A percentile compares a stretch with the other conserved stretches of the same genome.
Evolutionary conservation across 345 rosid species (phyloP).

Genomic region (Lumnitzera littorea): DNA sequence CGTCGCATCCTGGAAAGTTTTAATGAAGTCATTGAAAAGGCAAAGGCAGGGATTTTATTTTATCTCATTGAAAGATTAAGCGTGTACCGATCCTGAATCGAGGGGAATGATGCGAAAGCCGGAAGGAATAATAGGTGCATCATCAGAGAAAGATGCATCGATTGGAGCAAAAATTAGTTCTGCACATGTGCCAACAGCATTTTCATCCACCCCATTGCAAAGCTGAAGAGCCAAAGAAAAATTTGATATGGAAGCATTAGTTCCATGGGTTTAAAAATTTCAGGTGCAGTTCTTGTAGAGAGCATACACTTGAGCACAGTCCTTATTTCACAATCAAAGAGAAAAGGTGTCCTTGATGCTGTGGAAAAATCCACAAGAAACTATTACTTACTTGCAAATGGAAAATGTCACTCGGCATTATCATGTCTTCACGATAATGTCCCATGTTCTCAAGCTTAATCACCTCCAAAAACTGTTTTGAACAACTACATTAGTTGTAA

Average conservation of each 20-base stretch:
- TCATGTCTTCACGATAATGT: constrained; percentile 79
- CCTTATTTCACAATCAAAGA: too few species aligned
- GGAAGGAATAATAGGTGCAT: constrained; percentile 90
- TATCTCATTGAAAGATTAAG: neutral
- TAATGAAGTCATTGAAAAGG: neutral
- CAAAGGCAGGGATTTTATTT: too few species aligned
- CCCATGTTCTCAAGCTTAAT: constrained; percentile 80
- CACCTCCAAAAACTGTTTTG: constrained; percentile 78
- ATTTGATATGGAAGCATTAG: too few species aligned
- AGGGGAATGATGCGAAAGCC: constrained; percentile 96
- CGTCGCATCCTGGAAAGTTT: constrained; percentile 48
- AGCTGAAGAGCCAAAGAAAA: constrained; percentile 32
- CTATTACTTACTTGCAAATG: constrained; percentile 67
- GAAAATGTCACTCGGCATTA: constrained; percentile 87
- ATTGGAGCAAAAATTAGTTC: constrained; percentile 95
- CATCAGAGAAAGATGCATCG: constrained; percentile 93
- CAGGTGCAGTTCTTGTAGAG: too few species aligned
- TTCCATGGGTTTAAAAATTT: too few species aligned
- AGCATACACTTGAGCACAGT: too few species aligned
- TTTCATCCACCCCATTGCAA: constrained; percentile 92
- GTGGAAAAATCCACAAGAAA: neutral
- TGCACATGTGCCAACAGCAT: constrained; percentile 69
- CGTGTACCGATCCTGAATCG: constrained; percentile 61
- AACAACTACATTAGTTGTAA: neutral
- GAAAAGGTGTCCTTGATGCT: too few species aligned